Evolutionary conservation across 2,329 filamentous ascomycete genomes (phyloP).

Genomic region (Lasiodiplodia hormozganensis): DNA sequence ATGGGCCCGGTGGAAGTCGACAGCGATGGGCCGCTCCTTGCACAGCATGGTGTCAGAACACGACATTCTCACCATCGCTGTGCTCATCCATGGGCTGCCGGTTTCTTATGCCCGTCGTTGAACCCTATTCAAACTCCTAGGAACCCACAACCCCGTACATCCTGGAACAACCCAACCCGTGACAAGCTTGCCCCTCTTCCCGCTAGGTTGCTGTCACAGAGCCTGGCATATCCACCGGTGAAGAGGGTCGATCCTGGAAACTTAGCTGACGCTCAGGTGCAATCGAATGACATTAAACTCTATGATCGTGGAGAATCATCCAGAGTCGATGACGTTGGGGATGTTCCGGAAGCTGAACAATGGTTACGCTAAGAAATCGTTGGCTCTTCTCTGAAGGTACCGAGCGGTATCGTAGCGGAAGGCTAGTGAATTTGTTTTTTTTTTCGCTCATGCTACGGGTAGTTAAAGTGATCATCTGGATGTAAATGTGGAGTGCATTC

Average conservation of each 20-base stretch:
- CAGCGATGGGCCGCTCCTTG: conserved; percentile 1
- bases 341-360: too few species aligned
- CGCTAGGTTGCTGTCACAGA: not conserved
- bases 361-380: too few species aligned
- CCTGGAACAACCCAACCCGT: not conserved
- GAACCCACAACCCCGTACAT: not conserved
- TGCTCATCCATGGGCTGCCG: not conserved
- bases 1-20: conserved; percentile 6
- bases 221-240: not conserved
- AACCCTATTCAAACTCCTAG: not conserved
- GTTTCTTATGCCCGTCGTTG: not conserved
- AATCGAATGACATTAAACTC: not conserved
- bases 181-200: not conserved
- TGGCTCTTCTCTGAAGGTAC: too few species aligned
- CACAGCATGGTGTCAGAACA: conserved; percentile 18
- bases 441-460: too few species aligned
- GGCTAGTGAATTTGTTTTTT: not conserved
- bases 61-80: conserved; percentile 13
- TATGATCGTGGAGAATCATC: not conserved
- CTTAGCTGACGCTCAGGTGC: not conserved
- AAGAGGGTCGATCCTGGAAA: not conserved
- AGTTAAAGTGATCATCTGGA: too few species aligned
- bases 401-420: not conserved
- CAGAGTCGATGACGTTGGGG: too few species aligned
- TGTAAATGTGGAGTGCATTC: too few species aligned